These are phyloP conservation scores for Urtica urens DNA, from an alignment of 306 rosid genomes.

Conservation along the genomic window DNA sequence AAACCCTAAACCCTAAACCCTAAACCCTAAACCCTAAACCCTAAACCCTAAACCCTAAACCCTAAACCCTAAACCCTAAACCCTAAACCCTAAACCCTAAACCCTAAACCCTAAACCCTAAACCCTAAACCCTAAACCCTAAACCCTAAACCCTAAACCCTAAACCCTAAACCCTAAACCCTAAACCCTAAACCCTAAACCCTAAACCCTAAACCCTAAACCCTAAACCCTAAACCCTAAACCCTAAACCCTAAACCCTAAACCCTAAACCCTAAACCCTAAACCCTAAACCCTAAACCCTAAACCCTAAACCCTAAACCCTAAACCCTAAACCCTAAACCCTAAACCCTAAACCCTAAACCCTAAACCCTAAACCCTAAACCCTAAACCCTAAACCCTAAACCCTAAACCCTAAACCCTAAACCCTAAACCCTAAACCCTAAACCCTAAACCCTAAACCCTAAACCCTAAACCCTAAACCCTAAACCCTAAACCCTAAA, in stretches of 20 bases:
- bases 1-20: conserved; percentile 12
- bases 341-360: conserved; percentile 1
- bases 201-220: conserved; percentile 4
- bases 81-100: conserved; percentile 16
- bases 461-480: conserved; percentile 1
- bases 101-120: conserved; percentile 14
- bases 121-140: conserved; percentile 12
- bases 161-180: conserved; percentile 5
- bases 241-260: conserved; percentile 1
- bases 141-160: conserved; percentile 11
- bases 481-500: neutral
- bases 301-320: conserved; percentile 6
- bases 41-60: conserved; percentile 3
- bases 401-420: conserved; percentile 1
- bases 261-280: conserved; percentile 4
- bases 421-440: neutral
- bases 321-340: conserved; percentile 3
- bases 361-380: conserved; percentile 1
- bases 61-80: conserved; percentile 8
- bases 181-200: neutral
- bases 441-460: conserved; percentile 6
- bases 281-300: conserved; percentile 1
- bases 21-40: conserved; percentile 10
- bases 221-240: conserved; percentile 10
- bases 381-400: conserved; percentile 5